Conservation (phyloP, 2,329 filamentous ascomycete genomes). For the Fusarium sp. region DNA sequence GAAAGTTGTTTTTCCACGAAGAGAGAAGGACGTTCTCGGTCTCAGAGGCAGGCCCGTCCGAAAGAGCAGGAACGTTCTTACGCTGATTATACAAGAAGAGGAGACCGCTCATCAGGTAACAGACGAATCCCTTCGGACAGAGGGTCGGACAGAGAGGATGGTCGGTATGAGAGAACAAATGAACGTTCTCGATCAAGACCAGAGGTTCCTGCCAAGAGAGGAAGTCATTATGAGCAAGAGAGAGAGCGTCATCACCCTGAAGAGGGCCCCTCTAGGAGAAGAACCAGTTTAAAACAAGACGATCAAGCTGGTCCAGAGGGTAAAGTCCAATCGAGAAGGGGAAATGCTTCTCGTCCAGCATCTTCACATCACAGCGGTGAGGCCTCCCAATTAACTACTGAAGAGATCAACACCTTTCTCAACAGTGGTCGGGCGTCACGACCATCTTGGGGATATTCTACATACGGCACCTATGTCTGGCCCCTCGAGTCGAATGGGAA, state of each 20-base stretch:
- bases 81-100: not conserved
- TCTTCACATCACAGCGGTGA: not conserved
- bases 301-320: not conserved
- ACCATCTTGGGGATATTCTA: conserved; percentile 1
- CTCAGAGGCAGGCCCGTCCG: not conserved
- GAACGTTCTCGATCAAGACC: not conserved
- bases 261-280: not conserved
- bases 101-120: not conserved
- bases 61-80: not conserved
- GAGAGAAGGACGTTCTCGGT: not conserved
- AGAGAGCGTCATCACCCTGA: not conserved
- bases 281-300: not conserved
- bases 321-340: not conserved
- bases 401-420: conserved; percentile 4
- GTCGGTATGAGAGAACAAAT: not conserved
- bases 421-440: conserved; percentile 2
- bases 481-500: conserved; percentile 28
- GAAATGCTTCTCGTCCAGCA: not conserved
- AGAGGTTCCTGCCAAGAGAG: not conserved
- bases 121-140: not conserved
- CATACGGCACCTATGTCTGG: conserved; percentile 40
- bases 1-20: not conserved
- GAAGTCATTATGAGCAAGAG: not conserved
- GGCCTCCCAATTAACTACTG: not conserved
- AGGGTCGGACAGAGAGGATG: not conserved